Conservation (phyloP, 306 rosid genomes). For the Rosa chinensis region DNA sequence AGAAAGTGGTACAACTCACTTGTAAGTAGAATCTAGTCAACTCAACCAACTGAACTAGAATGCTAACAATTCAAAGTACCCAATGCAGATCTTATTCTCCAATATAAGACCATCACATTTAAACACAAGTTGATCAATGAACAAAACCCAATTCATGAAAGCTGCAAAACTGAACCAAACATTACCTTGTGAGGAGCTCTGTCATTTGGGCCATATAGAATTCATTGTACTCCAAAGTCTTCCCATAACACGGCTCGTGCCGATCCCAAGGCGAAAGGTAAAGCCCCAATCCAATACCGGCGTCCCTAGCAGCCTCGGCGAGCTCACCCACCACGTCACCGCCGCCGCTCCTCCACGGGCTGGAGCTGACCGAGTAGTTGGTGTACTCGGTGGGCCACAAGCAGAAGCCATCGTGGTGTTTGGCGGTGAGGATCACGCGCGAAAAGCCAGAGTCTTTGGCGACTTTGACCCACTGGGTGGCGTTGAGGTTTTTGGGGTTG, state of each 20-base stretch:
- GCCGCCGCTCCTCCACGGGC: constrained; percentile 58
- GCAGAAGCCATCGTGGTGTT: constrained; percentile 95
- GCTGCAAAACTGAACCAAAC: not conserved
- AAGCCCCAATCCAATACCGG: constrained; percentile 66
- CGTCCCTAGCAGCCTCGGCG: constrained; percentile 61
- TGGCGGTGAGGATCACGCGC: constrained; percentile 62
- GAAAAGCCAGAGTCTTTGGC: constrained; percentile 74
- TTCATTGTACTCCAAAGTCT: constrained; percentile 67
- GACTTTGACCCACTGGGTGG: constrained; percentile 76
- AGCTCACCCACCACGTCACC: constrained; percentile 80
- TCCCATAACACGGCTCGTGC: constrained; percentile 59
- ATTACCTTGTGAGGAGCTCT: constrained; percentile 81
- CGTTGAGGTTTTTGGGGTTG: constrained; percentile 61
- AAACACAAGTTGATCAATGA: not conserved
- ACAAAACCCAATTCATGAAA: not conserved
- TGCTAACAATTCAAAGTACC: not conserved
- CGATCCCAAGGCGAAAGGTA: constrained; percentile 99
- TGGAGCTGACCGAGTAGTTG: constrained; percentile 64
- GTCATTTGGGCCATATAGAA: constrained; percentile 80
- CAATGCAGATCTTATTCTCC: no score
- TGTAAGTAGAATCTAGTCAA: not conserved
- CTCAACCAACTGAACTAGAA: not conserved
- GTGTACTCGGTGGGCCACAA: constrained; percentile 87
- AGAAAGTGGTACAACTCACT: not conserved
- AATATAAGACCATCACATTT: no score